Conservation (phyloP, 2,329 filamentous ascomycete species). For the Zymoseptoria tritici region DNA sequence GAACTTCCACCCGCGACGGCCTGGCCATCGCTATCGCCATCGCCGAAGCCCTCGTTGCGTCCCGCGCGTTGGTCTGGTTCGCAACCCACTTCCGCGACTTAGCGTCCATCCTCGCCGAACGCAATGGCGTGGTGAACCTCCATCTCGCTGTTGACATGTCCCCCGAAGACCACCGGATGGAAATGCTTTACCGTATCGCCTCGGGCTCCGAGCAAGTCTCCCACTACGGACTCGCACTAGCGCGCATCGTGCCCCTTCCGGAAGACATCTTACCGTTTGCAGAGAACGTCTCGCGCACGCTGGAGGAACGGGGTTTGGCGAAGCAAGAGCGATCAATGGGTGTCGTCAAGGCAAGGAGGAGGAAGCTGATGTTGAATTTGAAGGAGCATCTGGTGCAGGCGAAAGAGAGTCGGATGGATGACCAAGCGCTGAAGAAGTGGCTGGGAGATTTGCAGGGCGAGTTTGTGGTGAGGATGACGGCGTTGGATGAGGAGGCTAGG, state of each 20-base stretch:
- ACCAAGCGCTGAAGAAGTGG: constrained; percentile 56
- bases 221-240: constrained; percentile 79
- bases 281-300: constrained; percentile 54
- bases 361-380: constrained; percentile 66
- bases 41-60: constrained; percentile 77
- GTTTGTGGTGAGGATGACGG: constrained; percentile 64
- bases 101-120: constrained; percentile 64
- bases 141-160: constrained; percentile 64
- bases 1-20: constrained; percentile 82
- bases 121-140: constrained; percentile 72
- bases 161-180: constrained; percentile 56
- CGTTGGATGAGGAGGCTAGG: constrained; percentile 47
- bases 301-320: constrained; percentile 52
- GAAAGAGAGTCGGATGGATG: constrained; percentile 56
- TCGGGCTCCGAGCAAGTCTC: constrained; percentile 62
- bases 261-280: constrained; percentile 59
- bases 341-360: constrained; percentile 52
- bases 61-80: constrained; percentile 75
- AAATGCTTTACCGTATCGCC: constrained; percentile 79
- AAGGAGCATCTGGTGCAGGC: constrained; percentile 67
- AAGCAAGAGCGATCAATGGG: constrained; percentile 54
- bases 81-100: constrained; percentile 87
- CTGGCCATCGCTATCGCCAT: constrained; percentile 84
- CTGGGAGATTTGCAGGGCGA: constrained; percentile 63
- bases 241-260: constrained; percentile 67